phyloP scores from a whole-genome alignment of 2,329 filamentous ascomycete genomes.

The Nannizzia gypsea region DNA sequence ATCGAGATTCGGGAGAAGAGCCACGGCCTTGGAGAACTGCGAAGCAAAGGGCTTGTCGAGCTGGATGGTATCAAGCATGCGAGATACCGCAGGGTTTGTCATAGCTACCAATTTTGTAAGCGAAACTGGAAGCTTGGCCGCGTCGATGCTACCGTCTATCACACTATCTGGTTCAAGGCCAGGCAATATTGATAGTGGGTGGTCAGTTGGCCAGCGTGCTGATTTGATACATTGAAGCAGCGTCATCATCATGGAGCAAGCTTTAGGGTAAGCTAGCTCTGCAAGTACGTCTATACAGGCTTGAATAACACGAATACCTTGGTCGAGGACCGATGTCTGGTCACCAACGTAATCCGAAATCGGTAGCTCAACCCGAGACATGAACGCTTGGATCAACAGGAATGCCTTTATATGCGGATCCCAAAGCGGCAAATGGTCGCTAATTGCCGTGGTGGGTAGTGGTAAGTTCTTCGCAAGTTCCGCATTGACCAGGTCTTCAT shows the following conservation, averaged over 20 bases:
- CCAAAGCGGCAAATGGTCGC: constrained; percentile 69
- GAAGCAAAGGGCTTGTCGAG: constrained; percentile 17
- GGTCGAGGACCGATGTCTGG: constrained; percentile 76
- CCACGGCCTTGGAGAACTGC: constrained; percentile 46
- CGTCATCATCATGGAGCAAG: constrained; percentile 67
- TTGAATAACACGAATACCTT: constrained; percentile 93
- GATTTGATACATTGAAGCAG: constrained; percentile 87
- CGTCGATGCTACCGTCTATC: constrained; percentile 13
- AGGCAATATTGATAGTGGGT: constrained; percentile 67
- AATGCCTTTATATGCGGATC: constrained; percentile 97
- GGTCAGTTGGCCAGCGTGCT: constrained; percentile 78
- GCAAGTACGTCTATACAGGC: constrained; percentile 88
- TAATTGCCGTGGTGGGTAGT: constrained; percentile 50
- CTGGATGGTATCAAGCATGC: constrained; percentile 21
- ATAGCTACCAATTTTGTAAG: constrained; percentile 25
- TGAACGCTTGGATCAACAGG: constrained; percentile 84
- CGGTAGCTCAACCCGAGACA: constrained; percentile 82
- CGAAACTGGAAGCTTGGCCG: constrained; percentile 19
- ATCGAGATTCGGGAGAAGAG: constrained; percentile 56
- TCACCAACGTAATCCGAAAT: constrained; percentile 97
- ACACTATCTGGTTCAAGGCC: constrained; percentile 39
- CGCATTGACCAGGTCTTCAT: constrained; percentile 93
- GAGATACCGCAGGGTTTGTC: constrained; percentile 17
- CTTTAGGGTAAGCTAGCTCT: constrained; percentile 71
- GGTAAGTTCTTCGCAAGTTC: constrained; percentile 76